phyloP scores from a whole-genome alignment of 257 asterid genomes.

The Sherardia arvensis region DNA sequence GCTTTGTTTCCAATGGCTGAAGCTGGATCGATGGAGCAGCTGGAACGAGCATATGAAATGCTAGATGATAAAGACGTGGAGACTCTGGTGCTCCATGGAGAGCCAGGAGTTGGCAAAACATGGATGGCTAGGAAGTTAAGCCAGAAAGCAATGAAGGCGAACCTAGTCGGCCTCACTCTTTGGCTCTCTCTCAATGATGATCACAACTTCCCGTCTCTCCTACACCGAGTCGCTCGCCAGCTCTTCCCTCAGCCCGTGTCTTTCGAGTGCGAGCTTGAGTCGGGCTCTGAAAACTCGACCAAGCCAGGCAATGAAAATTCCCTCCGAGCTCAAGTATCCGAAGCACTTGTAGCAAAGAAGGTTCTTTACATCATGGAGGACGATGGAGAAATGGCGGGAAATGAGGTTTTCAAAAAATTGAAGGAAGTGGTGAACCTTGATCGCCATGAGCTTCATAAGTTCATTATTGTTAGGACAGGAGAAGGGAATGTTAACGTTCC shows the following conservation, averaged over 20 bases:
- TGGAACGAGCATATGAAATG: neutral
- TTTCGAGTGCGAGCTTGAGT: neutral
- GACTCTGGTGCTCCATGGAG: slow-evolving; percentile 16
- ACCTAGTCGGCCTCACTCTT: slow-evolving; percentile 12
- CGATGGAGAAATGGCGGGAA: neutral
- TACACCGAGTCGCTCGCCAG: neutral
- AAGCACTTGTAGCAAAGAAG: slow-evolving; percentile 1
- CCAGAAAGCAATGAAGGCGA: slow-evolving; percentile 9
- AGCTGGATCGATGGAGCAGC: neutral
- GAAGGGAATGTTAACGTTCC: neutral
- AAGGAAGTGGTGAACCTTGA: neutral
- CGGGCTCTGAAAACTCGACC: neutral
- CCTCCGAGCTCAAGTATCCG: neutral
- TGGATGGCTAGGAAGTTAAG: slow-evolving; percentile 30
- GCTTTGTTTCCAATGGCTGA: neutral
- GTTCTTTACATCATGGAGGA: slow-evolving; percentile 3
- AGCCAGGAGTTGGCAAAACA: slow-evolving; percentile 31
- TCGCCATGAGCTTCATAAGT: neutral
- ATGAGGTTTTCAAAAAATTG: neutral
- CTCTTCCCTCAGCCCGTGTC: neutral
- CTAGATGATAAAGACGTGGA: neutral
- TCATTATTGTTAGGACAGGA: neutral
- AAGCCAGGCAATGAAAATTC: neutral
- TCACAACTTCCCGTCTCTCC: neutral
- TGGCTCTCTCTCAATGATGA: neutral